Conservation (phyloP, 805 yeast species). For the Yamadazyma sp. region DNA sequence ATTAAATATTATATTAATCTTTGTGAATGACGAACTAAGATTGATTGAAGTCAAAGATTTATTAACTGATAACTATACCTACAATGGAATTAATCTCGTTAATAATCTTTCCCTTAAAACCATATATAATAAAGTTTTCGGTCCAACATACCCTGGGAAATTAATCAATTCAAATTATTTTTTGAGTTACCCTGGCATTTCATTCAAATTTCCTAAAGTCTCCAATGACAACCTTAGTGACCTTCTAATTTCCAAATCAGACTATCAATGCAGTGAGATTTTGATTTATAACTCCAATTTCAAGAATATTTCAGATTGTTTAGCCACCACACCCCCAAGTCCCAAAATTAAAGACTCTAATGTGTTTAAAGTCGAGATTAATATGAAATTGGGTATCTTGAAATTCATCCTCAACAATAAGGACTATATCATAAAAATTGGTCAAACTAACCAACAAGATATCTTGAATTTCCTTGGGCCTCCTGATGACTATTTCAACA, state of each 20-base stretch:
- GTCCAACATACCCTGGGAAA: conserved; percentile 61
- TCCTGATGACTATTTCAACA: conserved; percentile 51
- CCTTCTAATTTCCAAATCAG: conserved; percentile 12
- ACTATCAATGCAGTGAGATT: conserved; percentile 1
- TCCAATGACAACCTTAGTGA: conserved; percentile 23
- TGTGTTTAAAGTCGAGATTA: conserved; percentile 3
- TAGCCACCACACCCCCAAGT: conserved; percentile 1
- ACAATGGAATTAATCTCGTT: conserved; percentile 28
- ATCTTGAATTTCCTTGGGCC: conserved; percentile 49
- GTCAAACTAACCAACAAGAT: conserved; percentile 48
- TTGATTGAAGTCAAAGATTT: conserved; percentile 24
- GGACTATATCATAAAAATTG: conserved; percentile 25
- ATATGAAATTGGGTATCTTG: conserved; percentile 19
- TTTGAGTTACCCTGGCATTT: conserved; percentile 55
- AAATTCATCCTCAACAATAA: conserved; percentile 17
- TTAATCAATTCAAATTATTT: conserved; percentile 30
- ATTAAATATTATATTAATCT: conserved; percentile 24
- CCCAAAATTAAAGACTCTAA: background rate
- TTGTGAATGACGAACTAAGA: conserved; percentile 22
- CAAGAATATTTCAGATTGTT: background rate
- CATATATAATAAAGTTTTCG: conserved; percentile 55
- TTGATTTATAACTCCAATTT: conserved; percentile 1
- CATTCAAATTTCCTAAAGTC: conserved; percentile 41
- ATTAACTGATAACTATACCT: conserved; percentile 10
- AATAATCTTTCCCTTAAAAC: conserved; percentile 28